Evolutionary conservation across 1,284 basidiomycete species (phyloP).

Genomic region (Cryptococcus jaspeensis): DNA sequence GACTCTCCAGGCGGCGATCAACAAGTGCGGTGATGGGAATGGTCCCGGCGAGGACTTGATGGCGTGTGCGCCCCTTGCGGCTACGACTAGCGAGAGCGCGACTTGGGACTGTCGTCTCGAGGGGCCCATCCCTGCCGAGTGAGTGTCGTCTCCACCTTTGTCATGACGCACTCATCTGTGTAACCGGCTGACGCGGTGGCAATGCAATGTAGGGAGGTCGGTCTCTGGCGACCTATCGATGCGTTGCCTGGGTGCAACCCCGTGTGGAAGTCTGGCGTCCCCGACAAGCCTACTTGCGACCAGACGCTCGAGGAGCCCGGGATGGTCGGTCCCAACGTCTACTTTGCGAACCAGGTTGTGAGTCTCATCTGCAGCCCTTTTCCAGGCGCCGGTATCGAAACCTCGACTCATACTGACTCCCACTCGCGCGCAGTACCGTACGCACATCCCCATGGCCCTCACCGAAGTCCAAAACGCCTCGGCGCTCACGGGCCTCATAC

Average conservation of each 20-base stretch:
- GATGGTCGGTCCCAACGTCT: slow-evolving; percentile 28
- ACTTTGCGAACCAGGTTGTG: slow-evolving; percentile 30
- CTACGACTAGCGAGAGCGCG: slow-evolving; percentile 14
- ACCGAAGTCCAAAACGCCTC: slow-evolving; percentile 5
- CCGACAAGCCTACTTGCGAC: slow-evolving; percentile 25
- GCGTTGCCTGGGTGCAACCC: slow-evolving; percentile 42
- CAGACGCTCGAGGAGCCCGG: slow-evolving; percentile 9
- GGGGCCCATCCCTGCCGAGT: slow-evolving; percentile 34
- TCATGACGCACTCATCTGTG: background rate
- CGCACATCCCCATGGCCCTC: slow-evolving; percentile 18
- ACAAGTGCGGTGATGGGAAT: slow-evolving; percentile 28
- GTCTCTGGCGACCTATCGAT: slow-evolving; percentile 25
- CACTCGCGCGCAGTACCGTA: slow-evolving; percentile 13
- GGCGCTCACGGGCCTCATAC: slow-evolving; percentile 7
- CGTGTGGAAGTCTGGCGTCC: slow-evolving; percentile 26
- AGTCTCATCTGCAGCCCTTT: slow-evolving; percentile 1
- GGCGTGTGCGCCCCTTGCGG: slow-evolving; percentile 26
- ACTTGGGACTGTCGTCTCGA: slow-evolving; percentile 29
- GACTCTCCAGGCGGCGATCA: slow-evolving; percentile 23
- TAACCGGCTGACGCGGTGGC: background rate
- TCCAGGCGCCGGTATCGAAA: background rate
- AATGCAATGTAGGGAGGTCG: slow-evolving; percentile 27
- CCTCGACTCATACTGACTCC: background rate
- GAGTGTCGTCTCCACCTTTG: slow-evolving; percentile 5
- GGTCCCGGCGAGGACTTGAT: slow-evolving; percentile 22